Percentiles rank a stretch among this genome's conserved stretches.
phyloP scores from a whole-genome alignment of 2,329 filamentous ascomycete species.

The Penicillium fuscoglaucum region DNA sequence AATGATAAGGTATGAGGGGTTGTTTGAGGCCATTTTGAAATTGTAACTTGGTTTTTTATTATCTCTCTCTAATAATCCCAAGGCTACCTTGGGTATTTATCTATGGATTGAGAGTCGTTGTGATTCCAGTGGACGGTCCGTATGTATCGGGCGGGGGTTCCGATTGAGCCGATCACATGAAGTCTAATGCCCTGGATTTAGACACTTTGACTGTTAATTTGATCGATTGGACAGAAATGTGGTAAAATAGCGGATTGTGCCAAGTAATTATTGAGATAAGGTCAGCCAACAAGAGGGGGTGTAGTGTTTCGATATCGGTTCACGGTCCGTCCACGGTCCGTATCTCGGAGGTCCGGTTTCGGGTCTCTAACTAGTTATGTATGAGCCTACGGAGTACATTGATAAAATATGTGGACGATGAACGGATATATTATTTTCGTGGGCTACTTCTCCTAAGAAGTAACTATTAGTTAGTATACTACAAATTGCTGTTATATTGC shows the following conservation, averaged over 20 bases:
- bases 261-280: neutral
- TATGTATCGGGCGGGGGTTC: constrained; percentile 14
- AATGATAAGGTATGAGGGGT: constrained; percentile 32
- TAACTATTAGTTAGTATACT: no score
- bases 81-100: constrained; percentile 1
- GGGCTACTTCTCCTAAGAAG: no score
- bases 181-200: neutral
- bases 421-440: no score
- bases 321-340: neutral
- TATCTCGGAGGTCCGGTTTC: neutral
- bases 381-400: no score
- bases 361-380: neutral
- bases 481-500: no score
- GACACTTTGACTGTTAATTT: neutral
- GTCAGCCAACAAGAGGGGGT: neutral
- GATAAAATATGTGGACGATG: no score
- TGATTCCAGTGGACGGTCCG: neutral
- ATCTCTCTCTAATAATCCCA: neutral
- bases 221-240: neutral
- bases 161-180: constrained; percentile 23
- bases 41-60: neutral
- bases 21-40: constrained; percentile 15
- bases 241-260: neutral
- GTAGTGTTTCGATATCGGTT: neutral
- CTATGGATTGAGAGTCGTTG: neutral